Conservation (phyloP, 2,329 filamentous ascomycete genomes). For the Arthroderma uncinatum region DNA sequence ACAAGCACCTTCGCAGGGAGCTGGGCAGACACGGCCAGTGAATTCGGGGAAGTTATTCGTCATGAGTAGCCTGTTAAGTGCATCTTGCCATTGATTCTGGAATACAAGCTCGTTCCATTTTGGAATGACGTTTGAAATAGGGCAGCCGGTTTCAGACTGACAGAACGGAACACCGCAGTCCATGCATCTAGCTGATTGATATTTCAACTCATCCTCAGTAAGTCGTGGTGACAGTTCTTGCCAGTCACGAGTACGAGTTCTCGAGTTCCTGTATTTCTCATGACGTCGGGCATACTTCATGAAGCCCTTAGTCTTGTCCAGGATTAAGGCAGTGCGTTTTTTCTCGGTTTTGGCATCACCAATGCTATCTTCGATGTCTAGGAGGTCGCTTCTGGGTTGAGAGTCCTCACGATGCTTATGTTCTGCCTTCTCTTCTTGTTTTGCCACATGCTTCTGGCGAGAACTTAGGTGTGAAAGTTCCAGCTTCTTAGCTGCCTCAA, state of each 20-base stretch:
- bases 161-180: conserved; percentile 98
- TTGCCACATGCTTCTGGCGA: neutral
- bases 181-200: conserved; percentile 94
- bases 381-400: conserved; percentile 59
- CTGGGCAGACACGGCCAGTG: conserved; percentile 91
- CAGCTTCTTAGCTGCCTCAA: conserved; percentile 72
- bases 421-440: conserved; percentile 36
- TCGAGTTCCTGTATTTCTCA: conserved; percentile 82
- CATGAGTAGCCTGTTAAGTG: conserved; percentile 81
- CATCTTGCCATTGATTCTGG: conserved; percentile 74
- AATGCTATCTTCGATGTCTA: conserved; percentile 87
- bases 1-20: conserved; percentile 91
- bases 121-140: conserved; percentile 94
- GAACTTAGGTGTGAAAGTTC: conserved; percentile 51
- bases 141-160: conserved; percentile 89
- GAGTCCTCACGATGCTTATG: conserved; percentile 52
- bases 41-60: conserved; percentile 99
- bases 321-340: conserved; percentile 74
- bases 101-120: conserved; percentile 86
- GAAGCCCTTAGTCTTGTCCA: conserved; percentile 97
- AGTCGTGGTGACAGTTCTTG: conserved; percentile 78
- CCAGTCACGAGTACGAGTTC: conserved; percentile 84
- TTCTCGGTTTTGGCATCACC: conserved; percentile 77
- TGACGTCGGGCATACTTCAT: conserved; percentile 91
- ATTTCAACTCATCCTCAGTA: conserved; percentile 90